Base-by-base conservation (phyloP, 257 asterid species). In the Phtheirospermum japonicum region DNA sequence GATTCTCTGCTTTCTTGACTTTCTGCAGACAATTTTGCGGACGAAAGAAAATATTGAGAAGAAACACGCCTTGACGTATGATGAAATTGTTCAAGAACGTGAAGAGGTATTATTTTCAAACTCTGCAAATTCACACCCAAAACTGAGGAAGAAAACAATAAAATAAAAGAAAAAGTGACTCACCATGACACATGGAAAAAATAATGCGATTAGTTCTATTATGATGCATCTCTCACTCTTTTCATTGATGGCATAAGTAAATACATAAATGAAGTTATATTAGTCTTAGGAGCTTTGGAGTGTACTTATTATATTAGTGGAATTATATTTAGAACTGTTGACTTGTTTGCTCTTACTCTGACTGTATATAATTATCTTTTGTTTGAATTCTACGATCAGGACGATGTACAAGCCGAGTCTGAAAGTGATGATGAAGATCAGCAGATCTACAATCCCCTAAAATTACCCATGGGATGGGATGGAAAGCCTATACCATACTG, bases 401-500 rank as follows among this genome's bases (percentile, higher is more conserved):
- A 83, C 9, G 99, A 85, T 50, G 86, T 79, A 31, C 96, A 89
- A 78, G 85, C 94, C 6, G 96, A 87, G 69, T 85, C 94, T 33
- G 99, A 89, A 81, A 93, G 97, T 68, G 99, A 93, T 17, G 99
- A 93, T 62, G 99, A 93, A 10, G 97, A 93, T 59, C 94, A 86
- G 70, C 99, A 93, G 80, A 93, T 89, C 57, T 93, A 93, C 83
- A 93, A 93, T 79, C 99, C 99, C 73, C 80, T 93, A 69, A 93
- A 89, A 77, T 68, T 93, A 64, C 99, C 99, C 32, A 89, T 93
- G 96, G 99, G 99, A 14, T 89, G 86, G 86, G 99, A 93, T 59
- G 99, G 99, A 69, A 93, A 89, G 76, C 99, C 99, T 60, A 93
- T 93, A 59, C 99, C 99, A 57, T 93, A 93, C 79, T 93, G 99